Conservation (phyloP, 2,329 filamentous ascomycete genomes). For the Zasmidium cellare region DNA sequence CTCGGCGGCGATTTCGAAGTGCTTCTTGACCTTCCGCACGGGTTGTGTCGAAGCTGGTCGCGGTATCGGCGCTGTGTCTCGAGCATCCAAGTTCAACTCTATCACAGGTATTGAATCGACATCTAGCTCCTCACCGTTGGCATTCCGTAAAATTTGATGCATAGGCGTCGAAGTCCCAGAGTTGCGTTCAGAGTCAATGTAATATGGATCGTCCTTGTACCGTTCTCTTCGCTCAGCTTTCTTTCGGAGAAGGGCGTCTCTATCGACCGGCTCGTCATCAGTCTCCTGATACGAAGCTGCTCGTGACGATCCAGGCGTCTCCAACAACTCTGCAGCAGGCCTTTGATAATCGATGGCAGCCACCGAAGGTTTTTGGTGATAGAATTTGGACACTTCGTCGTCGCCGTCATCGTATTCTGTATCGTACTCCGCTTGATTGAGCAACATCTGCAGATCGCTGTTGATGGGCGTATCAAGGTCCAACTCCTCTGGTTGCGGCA, state of each 20-base stretch:
- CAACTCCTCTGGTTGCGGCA: slow-evolving; percentile 73
- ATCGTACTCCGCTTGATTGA: slow-evolving; percentile 55
- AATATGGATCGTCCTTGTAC: slow-evolving; percentile 92
- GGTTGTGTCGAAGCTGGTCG: slow-evolving; percentile 17
- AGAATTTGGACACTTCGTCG: slow-evolving; percentile 48
- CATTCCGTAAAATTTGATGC: slow-evolving; percentile 67
- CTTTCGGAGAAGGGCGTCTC: slow-evolving; percentile 71
- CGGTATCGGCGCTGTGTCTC: slow-evolving; percentile 13
- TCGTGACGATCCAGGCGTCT: slow-evolving; percentile 33
- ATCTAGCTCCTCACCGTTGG: slow-evolving; percentile 77
- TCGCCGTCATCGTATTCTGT: slow-evolving; percentile 41
- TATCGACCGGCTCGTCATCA: slow-evolving; percentile 60
- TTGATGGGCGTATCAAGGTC: slow-evolving; percentile 84
- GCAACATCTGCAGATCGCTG: slow-evolving; percentile 65
- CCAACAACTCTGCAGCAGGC: slow-evolving; percentile 47
- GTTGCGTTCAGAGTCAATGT: slow-evolving; percentile 61
- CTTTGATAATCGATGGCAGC: slow-evolving; percentile 20
- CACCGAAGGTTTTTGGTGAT: slow-evolving; percentile 42
- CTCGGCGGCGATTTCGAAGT: slow-evolving; percentile 49
- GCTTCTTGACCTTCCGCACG: slow-evolving; percentile 33
- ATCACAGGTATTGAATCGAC: slow-evolving; percentile 96
- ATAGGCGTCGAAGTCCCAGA: slow-evolving; percentile 73
- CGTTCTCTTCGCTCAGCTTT: slow-evolving; percentile 77
- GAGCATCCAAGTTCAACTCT: slow-evolving; percentile 72
- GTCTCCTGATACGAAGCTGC: slow-evolving; percentile 47